Percentiles rank a stretch among this genome's conserved stretches.
Evolutionary conservation across 2,329 filamentous ascomycete species (phyloP).

Genomic region (Ophiostoma australiae): DNA sequence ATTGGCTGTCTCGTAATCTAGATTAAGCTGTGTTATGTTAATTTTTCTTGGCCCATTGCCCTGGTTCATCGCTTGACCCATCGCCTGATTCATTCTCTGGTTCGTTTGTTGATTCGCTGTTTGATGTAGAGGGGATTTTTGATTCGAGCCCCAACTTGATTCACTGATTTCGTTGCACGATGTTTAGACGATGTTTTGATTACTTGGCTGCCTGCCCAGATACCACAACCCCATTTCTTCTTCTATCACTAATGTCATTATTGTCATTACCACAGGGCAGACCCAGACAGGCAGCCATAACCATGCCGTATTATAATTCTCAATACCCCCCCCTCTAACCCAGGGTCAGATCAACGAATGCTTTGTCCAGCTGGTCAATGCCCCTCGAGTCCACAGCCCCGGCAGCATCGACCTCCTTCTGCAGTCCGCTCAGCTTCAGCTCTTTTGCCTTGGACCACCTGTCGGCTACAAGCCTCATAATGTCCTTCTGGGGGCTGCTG

Average conservation of each 20-base stretch:
- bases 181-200: not conserved
- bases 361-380: constrained; percentile 24
- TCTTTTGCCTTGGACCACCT: constrained; percentile 51
- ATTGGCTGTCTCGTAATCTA: not conserved
- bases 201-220: not conserved
- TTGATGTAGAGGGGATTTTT: not conserved
- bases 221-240: not conserved
- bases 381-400: constrained; percentile 13
- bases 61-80: not conserved
- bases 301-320: no score
- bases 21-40: not conserved
- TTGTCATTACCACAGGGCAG: no score
- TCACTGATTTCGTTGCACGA: not conserved
- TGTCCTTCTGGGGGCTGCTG: constrained; percentile 56
- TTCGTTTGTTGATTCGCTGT: no score
- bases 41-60: not conserved
- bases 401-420: constrained; percentile 23
- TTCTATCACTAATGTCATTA: no score
- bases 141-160: not conserved
- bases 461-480: constrained; percentile 63
- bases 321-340: not conserved
- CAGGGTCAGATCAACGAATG: constrained; percentile 27
- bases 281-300: no score
- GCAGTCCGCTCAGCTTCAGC: not conserved
- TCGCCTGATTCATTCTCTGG: no score